Percentiles rank a stretch among this genome's conserved stretches.
Evolutionary conservation across 2,329 filamentous ascomycete genomes (phyloP).

Genomic region (Metarhizium album): DNA sequence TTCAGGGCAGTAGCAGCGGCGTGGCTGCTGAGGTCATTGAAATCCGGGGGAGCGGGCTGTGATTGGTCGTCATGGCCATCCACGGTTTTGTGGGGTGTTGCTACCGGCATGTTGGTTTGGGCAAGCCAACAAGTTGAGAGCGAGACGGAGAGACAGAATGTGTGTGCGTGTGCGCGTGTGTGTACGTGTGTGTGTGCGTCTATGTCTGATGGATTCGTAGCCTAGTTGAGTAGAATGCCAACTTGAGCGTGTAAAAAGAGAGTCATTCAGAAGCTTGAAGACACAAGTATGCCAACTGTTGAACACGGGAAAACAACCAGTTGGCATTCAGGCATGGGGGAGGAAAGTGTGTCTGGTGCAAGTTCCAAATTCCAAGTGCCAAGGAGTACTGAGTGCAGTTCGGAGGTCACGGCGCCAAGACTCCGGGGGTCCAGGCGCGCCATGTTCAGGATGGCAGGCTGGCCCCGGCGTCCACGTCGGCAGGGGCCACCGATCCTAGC

Average conservation of each 20-base stretch:
- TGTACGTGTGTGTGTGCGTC: no score
- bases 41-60: conserved; percentile 10
- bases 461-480: conserved; percentile 2
- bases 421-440: no score
- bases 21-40: conserved; percentile 14
- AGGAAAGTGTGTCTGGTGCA: background rate
- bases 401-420: background rate
- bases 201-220: no score
- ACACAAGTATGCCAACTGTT: no score
- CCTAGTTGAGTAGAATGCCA: no score
- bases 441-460: no score
- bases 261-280: no score
- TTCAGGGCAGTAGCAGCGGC: conserved; percentile 12
- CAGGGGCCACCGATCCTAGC: conserved; percentile 6
- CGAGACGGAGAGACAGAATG: background rate
- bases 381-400: background rate
- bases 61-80: conserved; percentile 5
- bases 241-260: no score
- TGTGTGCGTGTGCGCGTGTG: no score
- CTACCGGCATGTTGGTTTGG: conserved; percentile 6
- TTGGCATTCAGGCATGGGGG: no score
- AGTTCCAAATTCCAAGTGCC: background rate
- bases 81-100: conserved; percentile 1
- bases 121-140: no score
- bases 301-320: no score